Evolutionary conservation across 75 land plant genomes (phyloP).

Genomic region (Selaginella tamariscina): DNA sequence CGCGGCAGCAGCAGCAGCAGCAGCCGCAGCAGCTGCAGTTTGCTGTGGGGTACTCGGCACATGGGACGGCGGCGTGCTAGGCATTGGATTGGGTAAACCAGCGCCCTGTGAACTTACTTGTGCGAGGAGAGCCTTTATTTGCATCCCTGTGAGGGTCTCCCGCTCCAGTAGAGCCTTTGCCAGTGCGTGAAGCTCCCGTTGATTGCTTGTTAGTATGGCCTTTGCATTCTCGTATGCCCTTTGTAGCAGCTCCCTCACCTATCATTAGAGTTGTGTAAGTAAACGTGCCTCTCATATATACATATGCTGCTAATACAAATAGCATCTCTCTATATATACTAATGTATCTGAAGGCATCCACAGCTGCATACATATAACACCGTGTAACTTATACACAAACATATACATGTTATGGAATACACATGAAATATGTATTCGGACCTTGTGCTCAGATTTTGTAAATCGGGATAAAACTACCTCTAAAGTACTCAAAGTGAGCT

Average conservation of each 20-base stretch:
- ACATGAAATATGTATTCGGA: too few relatives aligned
- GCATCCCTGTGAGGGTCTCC: conserved; percentile 71
- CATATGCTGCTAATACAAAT: too few relatives aligned
- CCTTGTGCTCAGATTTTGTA: too few relatives aligned
- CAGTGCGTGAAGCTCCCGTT: conserved; percentile 71
- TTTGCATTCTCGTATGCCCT: conserved; percentile 83
- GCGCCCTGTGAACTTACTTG: conserved; percentile 38
- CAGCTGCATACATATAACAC: too few relatives aligned
- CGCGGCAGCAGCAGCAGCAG: conserved; percentile 58
- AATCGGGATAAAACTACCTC: too few relatives aligned
- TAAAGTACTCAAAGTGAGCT: too few relatives aligned
- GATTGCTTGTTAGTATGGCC: conserved; percentile 56
- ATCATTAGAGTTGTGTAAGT: too few relatives aligned
- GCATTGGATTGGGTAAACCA: conserved; percentile 7
- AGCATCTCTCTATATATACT: too few relatives aligned
- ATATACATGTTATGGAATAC: too few relatives aligned
- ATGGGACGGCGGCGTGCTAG: neutral
- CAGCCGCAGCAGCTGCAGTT: conserved; percentile 42
- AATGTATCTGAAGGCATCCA: too few relatives aligned
- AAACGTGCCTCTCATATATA: too few relatives aligned
- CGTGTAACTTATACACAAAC: too few relatives aligned
- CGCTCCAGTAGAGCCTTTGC: conserved; percentile 84
- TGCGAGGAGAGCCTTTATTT: conserved; percentile 65
- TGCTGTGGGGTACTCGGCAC: conserved; percentile 28
- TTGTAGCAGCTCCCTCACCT: conserved; percentile 54